Evolutionary conservation across 2,329 filamentous ascomycete species (phyloP), one percentile per base, ranked within the genome.

Genomic region (Ilyonectria mors-panacis): DNA sequence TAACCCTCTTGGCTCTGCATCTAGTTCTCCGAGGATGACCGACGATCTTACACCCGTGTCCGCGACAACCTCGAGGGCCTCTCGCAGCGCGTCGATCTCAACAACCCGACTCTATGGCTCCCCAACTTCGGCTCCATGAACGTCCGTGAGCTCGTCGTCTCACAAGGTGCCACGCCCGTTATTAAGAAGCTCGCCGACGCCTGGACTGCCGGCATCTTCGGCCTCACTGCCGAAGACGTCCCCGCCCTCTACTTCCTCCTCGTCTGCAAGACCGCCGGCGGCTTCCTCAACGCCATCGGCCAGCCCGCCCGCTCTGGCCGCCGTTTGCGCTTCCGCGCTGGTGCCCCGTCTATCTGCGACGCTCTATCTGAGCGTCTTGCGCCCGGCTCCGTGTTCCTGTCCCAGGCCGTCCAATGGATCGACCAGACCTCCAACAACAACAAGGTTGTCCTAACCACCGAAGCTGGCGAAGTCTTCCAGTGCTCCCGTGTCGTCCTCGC

Each of bases 141-240:
- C 3, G 64, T 74, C 28, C 60, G 59, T 44, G 68, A 74, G 33
- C 69, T 75, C 23, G 67, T 72, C 28, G 61, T 68, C 7, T 71
- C 68, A 0, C 72, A 75, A 13, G 72, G 73, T 19, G 72, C 70
- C 30, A 73, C 69, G 1, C 33, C 55, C 1, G 44, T 45, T 17
- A 57, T 75, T 5, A 55, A 59, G 21, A 61, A 58, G 6, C 21
- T 75, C 26, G 73, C 66, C 15, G 66, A 70, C 23, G 39, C 66
- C n/a, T 77, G 76, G 76, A 71, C 75, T 6, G 70, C 68, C 13
- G 63, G 63, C 8, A 69, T 76, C 55, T 73, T 78, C 33, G 77
- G 76, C 37, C 56, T 72, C 5, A 70, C 63, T 1, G 67, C 70
- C 15, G 8, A 53, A 26, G 57, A 69, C 6, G 68, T 76, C 48